A percentile compares a stretch with the other conserved stretches of the same genome.
Conservation (phyloP, 495 filamentous ascomycete genomes). For the Emericellopsis terricola region DNA sequence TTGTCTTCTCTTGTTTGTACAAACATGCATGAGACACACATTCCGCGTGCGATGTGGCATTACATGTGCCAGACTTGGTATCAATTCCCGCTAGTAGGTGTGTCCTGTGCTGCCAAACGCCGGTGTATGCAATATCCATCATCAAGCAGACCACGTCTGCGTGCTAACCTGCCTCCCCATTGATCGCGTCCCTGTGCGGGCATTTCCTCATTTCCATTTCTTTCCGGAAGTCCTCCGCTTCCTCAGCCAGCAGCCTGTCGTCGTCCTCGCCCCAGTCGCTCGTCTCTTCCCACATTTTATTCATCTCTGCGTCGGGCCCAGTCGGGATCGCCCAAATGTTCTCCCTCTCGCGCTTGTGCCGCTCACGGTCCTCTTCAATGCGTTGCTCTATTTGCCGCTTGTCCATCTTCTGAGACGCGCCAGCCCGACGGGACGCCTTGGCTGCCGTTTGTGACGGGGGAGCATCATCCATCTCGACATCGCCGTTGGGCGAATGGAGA, state of each 20-base stretch:
- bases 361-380: conserved; percentile 90
- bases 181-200: background rate
- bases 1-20: background rate
- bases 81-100: no score
- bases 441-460: conserved; percentile 11
- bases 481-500: conserved; percentile 19
- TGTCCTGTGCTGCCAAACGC: background rate
- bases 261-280: conserved; percentile 80
- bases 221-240: conserved; percentile 1
- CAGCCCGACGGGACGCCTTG: conserved; percentile 13
- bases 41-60: no score
- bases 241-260: conserved; percentile 23
- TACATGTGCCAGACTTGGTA: no score
- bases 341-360: conserved; percentile 80
- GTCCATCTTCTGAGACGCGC: conserved; percentile 37
- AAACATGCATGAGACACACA: background rate
- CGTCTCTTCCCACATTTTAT: conserved; percentile 52
- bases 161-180: no score
- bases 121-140: conserved; percentile 9
- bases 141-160: no score
- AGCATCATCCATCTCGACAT: conserved; percentile 11
- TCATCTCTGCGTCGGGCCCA: conserved; percentile 48
- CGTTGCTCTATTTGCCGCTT: conserved; percentile 82
- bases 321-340: conserved; percentile 70
- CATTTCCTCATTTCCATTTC: conserved; percentile 4